phyloP scores from a whole-genome alignment of 2,329 filamentous ascomycete species.

The Verticillium alfalfae region DNA sequence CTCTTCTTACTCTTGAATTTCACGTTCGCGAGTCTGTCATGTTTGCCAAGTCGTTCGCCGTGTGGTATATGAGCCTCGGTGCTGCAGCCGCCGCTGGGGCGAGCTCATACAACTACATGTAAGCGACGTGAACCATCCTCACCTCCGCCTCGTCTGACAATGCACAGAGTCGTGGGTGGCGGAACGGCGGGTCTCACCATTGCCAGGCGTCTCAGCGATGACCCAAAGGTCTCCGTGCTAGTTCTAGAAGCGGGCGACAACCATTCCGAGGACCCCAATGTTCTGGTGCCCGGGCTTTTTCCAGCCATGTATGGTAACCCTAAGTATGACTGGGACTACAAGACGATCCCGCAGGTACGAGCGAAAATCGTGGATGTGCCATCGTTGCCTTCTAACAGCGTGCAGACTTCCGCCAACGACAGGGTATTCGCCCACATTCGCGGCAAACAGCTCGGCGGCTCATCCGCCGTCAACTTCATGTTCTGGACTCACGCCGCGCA shows the following conservation, averaged over 20 bases:
- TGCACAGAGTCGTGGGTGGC: slow-evolving; percentile 24
- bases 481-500: slow-evolving; percentile 41
- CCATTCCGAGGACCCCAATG: slow-evolving; percentile 7
- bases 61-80: not conserved
- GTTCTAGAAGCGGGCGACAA: slow-evolving; percentile 13
- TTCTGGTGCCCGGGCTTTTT: slow-evolving; percentile 12
- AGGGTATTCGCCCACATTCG: slow-evolving; percentile 7
- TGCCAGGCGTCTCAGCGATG: slow-evolving; percentile 22
- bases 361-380: not conserved
- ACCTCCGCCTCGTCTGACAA: not conserved
- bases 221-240: slow-evolving; percentile 2
- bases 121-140: slow-evolving; percentile 5
- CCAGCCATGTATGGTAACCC: slow-evolving; percentile 13
- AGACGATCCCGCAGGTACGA: slow-evolving; percentile 13
- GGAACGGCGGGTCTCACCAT: slow-evolving; percentile 30
- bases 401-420: slow-evolving; percentile 2
- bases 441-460: slow-evolving; percentile 47
- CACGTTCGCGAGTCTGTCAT: not conserved
- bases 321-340: slow-evolving; percentile 14
- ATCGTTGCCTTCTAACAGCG: not conserved
- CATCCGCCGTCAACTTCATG: slow-evolving; percentile 56
- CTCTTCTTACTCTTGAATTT: not conserved
- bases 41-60: not conserved
- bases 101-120: slow-evolving; percentile 6
- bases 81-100: not conserved